Base-by-base conservation (phyloP, 495 filamentous ascomycete genomes). In the Hyaloscypha bicolor region DNA sequence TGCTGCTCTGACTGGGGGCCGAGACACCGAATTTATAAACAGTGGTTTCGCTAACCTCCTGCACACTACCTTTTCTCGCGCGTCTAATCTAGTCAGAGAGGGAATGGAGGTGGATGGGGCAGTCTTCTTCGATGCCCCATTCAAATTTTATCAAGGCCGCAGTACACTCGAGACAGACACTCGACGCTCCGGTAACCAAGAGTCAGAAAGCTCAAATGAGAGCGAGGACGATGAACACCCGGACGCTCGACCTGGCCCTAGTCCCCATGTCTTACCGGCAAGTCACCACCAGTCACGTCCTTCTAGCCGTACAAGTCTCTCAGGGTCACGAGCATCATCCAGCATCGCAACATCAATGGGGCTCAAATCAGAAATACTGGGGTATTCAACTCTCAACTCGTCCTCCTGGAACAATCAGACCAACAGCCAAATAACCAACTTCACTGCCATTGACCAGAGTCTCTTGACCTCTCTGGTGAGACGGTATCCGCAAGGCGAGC, bases 61-160 rank as follows among this genome's bases (percentile, higher is more conserved):
- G 53, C 73, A 76, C 33, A 69, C 65, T 0, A 71, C 76, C 22
- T 79, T 80, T 62, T 74, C 76, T 25, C 76, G 78, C n/a, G 84
- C 83, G 9, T 73, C 77, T 21, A 80, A 80, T 53, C 71, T 85
- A 16, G 75, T 84, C 32, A 76, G 83, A 22, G 80, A 86, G 63
- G 78, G 81, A 0, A 78, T 84, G 37, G 79, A 80, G 21, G 78
- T 79, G 0, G 84, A 85, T 32, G 85, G 83, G 0, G 79, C 80
- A 8, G 63, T 82, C 0, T 86, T 85, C 58, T 72, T 85, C 6
- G 83, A 86, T 68, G 82, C 83, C 0, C 75, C 76, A n/a, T 68
- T 76, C 19, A 71, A 72, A 39, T 69, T 69, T 37, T 69, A 65
- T 52, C 62, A 69, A 62, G 66, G 66, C 4, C 60, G 66, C 35